Base-by-base conservation (phyloP, 805 yeast species). In the Ogataea degrootiae region DNA sequence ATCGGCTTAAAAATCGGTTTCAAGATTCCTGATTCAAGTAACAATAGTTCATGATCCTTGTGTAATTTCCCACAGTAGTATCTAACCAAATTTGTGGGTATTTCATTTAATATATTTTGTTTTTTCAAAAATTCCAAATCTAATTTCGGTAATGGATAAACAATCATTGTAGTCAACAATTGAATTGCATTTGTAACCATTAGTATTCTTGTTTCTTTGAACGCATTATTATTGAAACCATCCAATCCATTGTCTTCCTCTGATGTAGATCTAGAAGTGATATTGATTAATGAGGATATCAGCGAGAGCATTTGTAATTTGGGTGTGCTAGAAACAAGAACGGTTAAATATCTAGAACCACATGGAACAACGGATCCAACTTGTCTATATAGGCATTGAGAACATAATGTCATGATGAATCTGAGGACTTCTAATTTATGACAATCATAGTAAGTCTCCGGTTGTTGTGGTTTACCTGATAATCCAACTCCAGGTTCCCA, bases 401-500 rank as follows among this genome's bases (percentile, higher is more conserved):
- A 84, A 21, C 78, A 70, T 6, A 91, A 65, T 0, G 83, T 71
- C 7, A 86, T 57, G 11, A 92, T 46, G 7, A 89, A 67, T 42
- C 84, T 70, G 36, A 92, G 55, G 2, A 87, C 68, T 58, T 87
- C 95, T 5, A 82, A 66, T 56, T 96, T 75, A 59, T 86, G 81
- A 23, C 80, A 61, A 54, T 86, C 91, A 37, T 79, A 58, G 21
- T 69, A 67, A 1, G 76, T 66, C 16, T 60, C 66, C 40, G 70
- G 78, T 34, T 45, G 57, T 35, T 55, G 42, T 39, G 48, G 56
- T 6, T 44, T 45, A 5, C 52, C 63, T 2, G 63, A 57, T 3
- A 69, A 61, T 2, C 88, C 91, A 33, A 90, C 74, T 6, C 96
- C 97, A 4, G 85, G 80, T 56, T 87, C 95, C 96, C 97, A 90